Percentiles rank a stretch among this genome's conserved stretches.
phyloP scores from a whole-genome alignment of 1,139 yeast species.

The Nakaseomyces sp. region DNA sequence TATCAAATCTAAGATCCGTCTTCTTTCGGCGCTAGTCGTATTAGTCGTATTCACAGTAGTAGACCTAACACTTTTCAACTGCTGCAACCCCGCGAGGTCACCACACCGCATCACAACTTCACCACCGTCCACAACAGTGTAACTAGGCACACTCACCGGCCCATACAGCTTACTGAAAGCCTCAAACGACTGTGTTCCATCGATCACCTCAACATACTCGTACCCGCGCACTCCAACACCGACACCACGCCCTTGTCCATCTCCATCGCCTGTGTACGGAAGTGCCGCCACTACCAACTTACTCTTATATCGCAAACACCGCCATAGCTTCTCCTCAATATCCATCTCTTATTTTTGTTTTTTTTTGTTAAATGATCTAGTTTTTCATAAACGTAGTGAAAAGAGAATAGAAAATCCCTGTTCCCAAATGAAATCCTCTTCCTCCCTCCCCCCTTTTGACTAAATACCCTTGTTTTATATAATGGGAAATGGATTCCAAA shows the following conservation, averaged over 20 bases:
- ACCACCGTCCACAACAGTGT: neutral
- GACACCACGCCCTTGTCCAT: neutral
- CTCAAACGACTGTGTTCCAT: neutral
- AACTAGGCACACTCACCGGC: neutral
- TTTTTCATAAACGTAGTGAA: no score
- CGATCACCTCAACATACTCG: neutral
- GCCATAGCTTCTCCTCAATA: neutral
- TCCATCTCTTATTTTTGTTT: neutral
- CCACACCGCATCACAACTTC: neutral
- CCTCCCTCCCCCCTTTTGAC: no score
- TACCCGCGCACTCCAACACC: neutral
- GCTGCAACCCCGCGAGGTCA: neutral
- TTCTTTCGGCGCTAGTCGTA: no score
- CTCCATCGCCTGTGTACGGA: no score
- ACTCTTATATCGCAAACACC: neutral
- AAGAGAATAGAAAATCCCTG: no score
- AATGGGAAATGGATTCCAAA: no score
- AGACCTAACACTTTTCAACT: no score
- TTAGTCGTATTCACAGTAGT: no score
- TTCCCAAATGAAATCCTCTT: no score
- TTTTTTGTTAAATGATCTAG: no score
- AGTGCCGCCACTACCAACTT: neutral
- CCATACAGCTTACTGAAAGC: neutral
- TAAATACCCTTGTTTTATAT: no score
- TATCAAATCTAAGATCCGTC: slow-evolving; percentile 1